Evolutionary conservation across 2,329 filamentous ascomycete genomes (phyloP), one percentile per base, ranked within the genome.

Genomic region (Aspergillus ibericus): DNA sequence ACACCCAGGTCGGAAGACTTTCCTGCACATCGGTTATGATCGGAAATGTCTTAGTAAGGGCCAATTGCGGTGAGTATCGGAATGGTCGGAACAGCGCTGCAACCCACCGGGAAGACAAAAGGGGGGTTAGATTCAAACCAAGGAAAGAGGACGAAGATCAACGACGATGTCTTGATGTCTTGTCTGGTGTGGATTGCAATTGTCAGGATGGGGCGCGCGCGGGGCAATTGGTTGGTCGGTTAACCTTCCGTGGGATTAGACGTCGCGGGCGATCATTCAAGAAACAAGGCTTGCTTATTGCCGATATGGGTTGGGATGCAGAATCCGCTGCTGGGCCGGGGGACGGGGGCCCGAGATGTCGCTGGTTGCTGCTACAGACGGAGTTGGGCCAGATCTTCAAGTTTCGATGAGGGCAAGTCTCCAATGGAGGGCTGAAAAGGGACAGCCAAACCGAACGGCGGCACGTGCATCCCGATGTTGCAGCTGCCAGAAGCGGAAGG

Each of bases 401-500:
- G 13, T 22, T 22, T 12, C 38, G 38, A 42, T 10, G 38, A 20
- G 38, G 29, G 29, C 29, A 9, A 32, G 29, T 10, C 8, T 32
- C 9, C 29, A 32, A 32, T 32, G 29, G 12, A 32, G 29, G 29
- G 9, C 9, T 32, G 12, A 32, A 32, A 9, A 9, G 29, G 29
- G 8, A 10, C 8, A 10, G 36, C 18, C 15, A 18, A 40, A 18
- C 44, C n/a, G 8, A 25, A 40, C 15, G 25, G 35, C 5, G 35
- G 15, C 54, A 56, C 54, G 46, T 56, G 53, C 29, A 40, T 48
- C 44, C 44, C 44, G 44, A 48, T 38, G n/a, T 48, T 22, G 32
- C 22, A 22, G 38, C 38, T 42, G 38, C 38, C 38, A 42, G 38
- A 42, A 13, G 38, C 20, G 38, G 25, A 38, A 56, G 18, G 29